Conservation (phyloP, 1,139 yeast genomes). For the Pichia cactophila region DNA sequence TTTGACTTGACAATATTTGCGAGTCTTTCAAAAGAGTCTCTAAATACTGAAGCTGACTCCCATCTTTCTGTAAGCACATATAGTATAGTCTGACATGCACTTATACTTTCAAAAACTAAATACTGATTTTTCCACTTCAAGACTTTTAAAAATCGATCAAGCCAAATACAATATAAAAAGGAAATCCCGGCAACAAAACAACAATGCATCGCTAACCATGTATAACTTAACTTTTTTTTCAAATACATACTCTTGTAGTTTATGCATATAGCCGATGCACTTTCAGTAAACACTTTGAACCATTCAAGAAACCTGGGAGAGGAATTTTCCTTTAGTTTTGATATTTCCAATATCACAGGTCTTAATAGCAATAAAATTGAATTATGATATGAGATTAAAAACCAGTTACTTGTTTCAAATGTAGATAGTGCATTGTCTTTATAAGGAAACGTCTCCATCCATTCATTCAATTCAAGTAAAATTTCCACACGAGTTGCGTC, state of each 20-base stretch:
- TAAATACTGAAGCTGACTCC: slow-evolving; percentile 19
- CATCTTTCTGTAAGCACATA: slow-evolving; percentile 28
- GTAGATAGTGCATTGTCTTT: slow-evolving; percentile 21
- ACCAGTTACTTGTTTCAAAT: slow-evolving; percentile 29
- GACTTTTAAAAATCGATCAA: slow-evolving; percentile 21
- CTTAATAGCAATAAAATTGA: slow-evolving; percentile 26
- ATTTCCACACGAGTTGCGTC: slow-evolving; percentile 27
- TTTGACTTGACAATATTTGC: slow-evolving; percentile 9
- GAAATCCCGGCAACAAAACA: slow-evolving; percentile 28
- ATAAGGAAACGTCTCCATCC: slow-evolving; percentile 28
- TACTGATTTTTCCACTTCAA: slow-evolving; percentile 22
- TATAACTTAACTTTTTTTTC: slow-evolving; percentile 22
- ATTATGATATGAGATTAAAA: slow-evolving; percentile 28
- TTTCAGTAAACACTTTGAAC: slow-evolving; percentile 28
- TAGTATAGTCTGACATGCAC: slow-evolving; percentile 26
- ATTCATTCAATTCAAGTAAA: slow-evolving; percentile 27
- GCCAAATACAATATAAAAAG: slow-evolving; percentile 28
- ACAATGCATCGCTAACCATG: slow-evolving; percentile 29
- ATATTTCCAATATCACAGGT: slow-evolving; percentile 27
- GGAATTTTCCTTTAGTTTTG: slow-evolving; percentile 16
- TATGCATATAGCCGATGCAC: slow-evolving; percentile 26
- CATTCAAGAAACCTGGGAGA: slow-evolving; percentile 23
- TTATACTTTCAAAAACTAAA: slow-evolving; percentile 25
- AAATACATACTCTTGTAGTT: slow-evolving; percentile 25
- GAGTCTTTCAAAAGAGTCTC: slow-evolving; percentile 17